Evolutionary conservation across 164 flowering plant species (phyloP).

Genomic region (Buxus sempervirens): DNA sequence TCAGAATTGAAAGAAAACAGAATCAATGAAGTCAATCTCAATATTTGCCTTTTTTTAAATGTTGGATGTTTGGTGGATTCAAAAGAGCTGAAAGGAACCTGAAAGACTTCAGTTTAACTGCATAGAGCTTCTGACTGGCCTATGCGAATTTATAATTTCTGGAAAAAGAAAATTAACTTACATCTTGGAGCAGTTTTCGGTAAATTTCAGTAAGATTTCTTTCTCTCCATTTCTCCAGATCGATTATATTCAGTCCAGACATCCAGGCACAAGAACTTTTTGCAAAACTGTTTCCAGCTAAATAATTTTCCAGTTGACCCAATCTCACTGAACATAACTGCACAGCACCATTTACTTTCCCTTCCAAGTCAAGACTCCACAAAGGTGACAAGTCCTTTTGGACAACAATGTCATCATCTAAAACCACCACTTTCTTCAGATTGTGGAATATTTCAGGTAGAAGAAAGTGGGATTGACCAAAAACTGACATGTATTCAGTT

Average conservation of each 20-base stretch:
- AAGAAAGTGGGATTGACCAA: constrained; percentile 69
- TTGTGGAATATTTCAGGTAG: constrained; percentile 68
- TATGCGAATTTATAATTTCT: not conserved
- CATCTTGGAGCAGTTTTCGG: constrained; percentile 46
- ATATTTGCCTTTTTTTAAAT: not conserved
- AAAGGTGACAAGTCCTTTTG: constrained; percentile 74
- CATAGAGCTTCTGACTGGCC: too few relatives aligned
- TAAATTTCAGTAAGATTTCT: constrained; percentile 48
- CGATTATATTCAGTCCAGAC: constrained; percentile 87
- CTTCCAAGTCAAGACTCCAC: constrained; percentile 78
- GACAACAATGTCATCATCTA: constrained; percentile 88
- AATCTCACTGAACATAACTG: constrained; percentile 54
- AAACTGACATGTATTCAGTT: constrained; percentile 68
- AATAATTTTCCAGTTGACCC: constrained; percentile 49
- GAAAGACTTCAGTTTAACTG: not conserved
- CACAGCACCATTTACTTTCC: constrained; percentile 80
- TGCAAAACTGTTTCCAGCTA: constrained; percentile 32
- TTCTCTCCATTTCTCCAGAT: constrained; percentile 80
- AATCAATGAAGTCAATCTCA: not conserved
- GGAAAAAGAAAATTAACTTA: constrained; percentile 21
- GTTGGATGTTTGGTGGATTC: not conserved
- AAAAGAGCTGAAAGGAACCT: not conserved
- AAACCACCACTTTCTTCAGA: constrained; percentile 65
- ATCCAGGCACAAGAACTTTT: constrained; percentile 77
- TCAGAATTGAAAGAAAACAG: not conserved